Percentiles rank a stretch among this genome's conserved stretches.
Conservation (phyloP, 495 filamentous ascomycete species). For the Viridothelium virens region DNA sequence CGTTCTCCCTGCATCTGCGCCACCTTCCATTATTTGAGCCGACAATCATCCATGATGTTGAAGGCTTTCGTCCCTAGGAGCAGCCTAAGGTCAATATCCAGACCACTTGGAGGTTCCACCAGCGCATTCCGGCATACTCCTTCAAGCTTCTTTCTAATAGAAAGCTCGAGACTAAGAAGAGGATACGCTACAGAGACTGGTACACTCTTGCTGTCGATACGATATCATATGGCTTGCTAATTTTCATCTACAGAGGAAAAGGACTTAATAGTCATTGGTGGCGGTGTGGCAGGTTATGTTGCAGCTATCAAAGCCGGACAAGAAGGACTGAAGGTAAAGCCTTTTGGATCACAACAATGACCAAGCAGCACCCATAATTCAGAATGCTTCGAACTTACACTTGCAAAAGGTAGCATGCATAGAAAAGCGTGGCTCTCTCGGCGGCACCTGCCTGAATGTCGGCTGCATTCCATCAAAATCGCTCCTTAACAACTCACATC, state of each 20-base stretch:
- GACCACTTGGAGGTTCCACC: constrained; percentile 1
- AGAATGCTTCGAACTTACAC: constrained; percentile 14
- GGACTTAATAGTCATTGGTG: constrained; percentile 90
- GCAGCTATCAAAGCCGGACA: constrained; percentile 98
- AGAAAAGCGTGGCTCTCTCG: constrained; percentile 92
- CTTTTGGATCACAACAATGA: neutral
- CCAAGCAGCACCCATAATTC: neutral
- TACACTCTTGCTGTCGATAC: constrained; percentile 35
- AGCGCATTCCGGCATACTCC: constrained; percentile 5
- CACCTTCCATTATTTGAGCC: neutral
- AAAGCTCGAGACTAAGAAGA: constrained; percentile 33
- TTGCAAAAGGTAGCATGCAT: constrained; percentile 82
- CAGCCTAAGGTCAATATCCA: neutral
- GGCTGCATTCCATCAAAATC: constrained; percentile 99
- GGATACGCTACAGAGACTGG: constrained; percentile 76
- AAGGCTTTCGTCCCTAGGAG: constrained; percentile 5
- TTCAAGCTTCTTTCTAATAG: constrained; percentile 18
- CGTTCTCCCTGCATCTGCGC: neutral
- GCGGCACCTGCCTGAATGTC: constrained; percentile 97
- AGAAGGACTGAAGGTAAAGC: constrained; percentile 80
- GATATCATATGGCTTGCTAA: neutral
- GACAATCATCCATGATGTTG: neutral
- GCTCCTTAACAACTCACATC: constrained; percentile 97
- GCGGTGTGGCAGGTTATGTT: constrained; percentile 97
- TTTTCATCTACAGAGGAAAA: constrained; percentile 60